Base-by-base conservation (phyloP, 2,329 filamentous ascomycete species). In the Fusarium multiceps region DNA sequence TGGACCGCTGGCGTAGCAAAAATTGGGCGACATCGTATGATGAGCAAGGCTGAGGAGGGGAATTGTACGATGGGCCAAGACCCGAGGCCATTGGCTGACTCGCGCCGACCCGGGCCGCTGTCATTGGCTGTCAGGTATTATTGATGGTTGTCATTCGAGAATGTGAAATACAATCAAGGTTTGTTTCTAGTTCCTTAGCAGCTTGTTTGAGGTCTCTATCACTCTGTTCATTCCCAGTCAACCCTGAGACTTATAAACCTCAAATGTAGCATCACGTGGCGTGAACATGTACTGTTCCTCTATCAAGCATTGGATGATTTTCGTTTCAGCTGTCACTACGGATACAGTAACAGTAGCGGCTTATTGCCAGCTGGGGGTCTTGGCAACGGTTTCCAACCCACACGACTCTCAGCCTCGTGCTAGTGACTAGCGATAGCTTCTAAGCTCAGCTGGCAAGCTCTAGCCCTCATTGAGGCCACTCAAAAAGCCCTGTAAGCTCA, bases 21-120 rank as follows among this genome's bases (percentile, higher is more conserved):
- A 73, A 72, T 70, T 74, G 72, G 66, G 53, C 67, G 69, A 78
- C 73, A 79, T 80, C 79, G 78, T 80, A 80, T 80, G 78, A 80
- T 80, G 72, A 56, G 62, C 78, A 67, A 80, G 78, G 78, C 79
- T 80, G 73, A 60, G 68, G 74, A 78, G 76, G 75, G 74, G 74
- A 76, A 76, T 76, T 74, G 74, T 73, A 76, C 74, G 74, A 76
- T 76, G 62, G 64, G 64, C 64, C 72, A 73, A 74, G 71, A 59
- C 66, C 40, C 51, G 42, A 48, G 21, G 53, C 66, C 27, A 74
- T 74, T 74, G 72, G 72, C 63, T 72, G 57, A 60, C 61, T 66
- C 57, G 55, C 45, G 37, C 58, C 42, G 41, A 58, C 40, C 59
- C 53, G 60, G 42, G 40, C 40, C 48, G 55, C 43, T 73, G 63